Base-by-base conservation (phyloP, 2,329 filamentous ascomycete species). In the Pyrenophora tritici-repentis region DNA sequence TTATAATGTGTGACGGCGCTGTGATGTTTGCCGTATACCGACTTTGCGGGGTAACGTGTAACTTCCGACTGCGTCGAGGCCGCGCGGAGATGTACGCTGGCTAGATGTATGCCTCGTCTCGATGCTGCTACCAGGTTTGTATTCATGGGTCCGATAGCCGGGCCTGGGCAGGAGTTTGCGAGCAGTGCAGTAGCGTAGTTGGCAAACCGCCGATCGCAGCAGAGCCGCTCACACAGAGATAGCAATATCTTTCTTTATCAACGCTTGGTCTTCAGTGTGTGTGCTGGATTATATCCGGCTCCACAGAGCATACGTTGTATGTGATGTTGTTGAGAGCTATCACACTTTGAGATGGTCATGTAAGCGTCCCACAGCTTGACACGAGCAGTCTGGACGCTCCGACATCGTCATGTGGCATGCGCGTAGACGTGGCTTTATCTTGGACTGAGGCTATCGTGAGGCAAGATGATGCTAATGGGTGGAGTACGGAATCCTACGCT, bases 391-490 rank as follows among this genome's bases (percentile, higher is more conserved):
- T 45, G 22, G 43, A 29, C 26, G 41, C 46, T 42, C 59, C 54
- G 47, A 55, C 49, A 56, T 52, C 53, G 56, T 59, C 50, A 51
- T 53, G 43, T 33, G 47, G 31, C 16, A 42, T 42, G 47, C 39
- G 41, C 32, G 46, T 53, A 58, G 48, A 55, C 56, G 56, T 60
- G 48, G 62, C 58, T 58, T 58, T 65, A 64, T 64, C 59, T 48
- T 59, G 40, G 44, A 42, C 46, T 33, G 37, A 44, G 47, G 56
- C 51, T 58, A 59, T 55, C 47, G 54, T 45, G 50, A 58, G 55
- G 57, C 59, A 61, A 45, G 34, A 57, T 61, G 59, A 63, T 62
- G 61, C 59, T 48, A 41, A 29, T 36, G 33, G 42, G 56, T 58
- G 53, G 55, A 42, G 18, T 29, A 41, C 24, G 6, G 10, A n/a